Evolutionary conservation across 148 eudicot species (phyloP).

Genomic region (Diospyros kaki): DNA sequence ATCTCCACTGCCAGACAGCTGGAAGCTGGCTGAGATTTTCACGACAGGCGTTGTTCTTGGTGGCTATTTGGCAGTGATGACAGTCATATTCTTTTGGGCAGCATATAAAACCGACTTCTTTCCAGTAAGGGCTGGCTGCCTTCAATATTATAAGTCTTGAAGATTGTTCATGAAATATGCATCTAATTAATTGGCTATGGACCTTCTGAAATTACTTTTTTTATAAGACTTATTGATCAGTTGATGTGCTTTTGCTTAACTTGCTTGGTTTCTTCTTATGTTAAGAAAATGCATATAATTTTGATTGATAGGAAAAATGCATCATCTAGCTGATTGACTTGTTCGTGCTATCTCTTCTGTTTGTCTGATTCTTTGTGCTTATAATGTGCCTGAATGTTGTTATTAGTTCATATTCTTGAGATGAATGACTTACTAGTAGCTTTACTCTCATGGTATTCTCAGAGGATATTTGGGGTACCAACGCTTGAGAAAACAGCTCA

Average conservation of each 20-base stretch:
- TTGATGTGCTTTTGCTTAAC: background rate
- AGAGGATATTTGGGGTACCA: conserved; percentile 82
- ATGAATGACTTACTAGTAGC: background rate
- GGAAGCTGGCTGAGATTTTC: conserved; percentile 94
- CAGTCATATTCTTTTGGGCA: conserved; percentile 98
- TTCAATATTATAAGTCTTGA: background rate
- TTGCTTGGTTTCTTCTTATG: background rate
- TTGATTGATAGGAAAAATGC: background rate
- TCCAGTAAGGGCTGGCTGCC: conserved; percentile 47
- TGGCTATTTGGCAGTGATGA: conserved; percentile 94
- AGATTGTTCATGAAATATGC: background rate
- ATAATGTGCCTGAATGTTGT: background rate
- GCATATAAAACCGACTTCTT: conserved; percentile 94
- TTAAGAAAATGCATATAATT: background rate
- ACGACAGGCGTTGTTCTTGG: conserved; percentile 90
- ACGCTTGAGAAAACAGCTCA: conserved; percentile 72
- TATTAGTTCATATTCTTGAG: conserved; percentile 7
- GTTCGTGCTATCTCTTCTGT: background rate
- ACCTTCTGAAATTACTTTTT: background rate
- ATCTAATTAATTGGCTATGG: background rate
- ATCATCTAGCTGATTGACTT: background rate
- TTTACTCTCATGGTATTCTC: conserved; percentile 11
- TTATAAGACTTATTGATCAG: background rate
- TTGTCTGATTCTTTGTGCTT: background rate
- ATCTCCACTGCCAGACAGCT: conserved; percentile 96